phyloP scores from a whole-genome alignment of 2,329 filamentous ascomycete species.

The Fusarium sp. region DNA sequence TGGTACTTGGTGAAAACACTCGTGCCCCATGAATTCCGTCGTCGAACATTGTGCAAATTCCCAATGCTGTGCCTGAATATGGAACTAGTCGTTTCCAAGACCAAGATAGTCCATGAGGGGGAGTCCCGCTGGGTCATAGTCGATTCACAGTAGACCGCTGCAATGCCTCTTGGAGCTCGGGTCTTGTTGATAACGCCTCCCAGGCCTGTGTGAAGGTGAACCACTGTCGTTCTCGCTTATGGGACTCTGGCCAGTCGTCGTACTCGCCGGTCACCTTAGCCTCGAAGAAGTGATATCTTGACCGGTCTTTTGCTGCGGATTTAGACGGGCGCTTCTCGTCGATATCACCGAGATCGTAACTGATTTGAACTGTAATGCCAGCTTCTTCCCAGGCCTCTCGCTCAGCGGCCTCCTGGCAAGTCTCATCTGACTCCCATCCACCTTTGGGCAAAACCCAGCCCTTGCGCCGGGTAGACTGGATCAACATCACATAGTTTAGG shows the following conservation, averaged over 20 bases:
- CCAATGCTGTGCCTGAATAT: neutral
- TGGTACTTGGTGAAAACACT: neutral
- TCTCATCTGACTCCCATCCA: constrained; percentile 96
- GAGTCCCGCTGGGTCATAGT: constrained; percentile 35
- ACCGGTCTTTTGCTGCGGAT: constrained; percentile 68
- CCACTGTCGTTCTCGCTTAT: constrained; percentile 93
- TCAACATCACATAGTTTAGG: constrained; percentile 89
- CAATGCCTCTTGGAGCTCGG: constrained; percentile 90
- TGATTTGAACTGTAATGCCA: constrained; percentile 87
- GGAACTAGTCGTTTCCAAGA: constrained; percentile 5
- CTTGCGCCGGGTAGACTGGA: constrained; percentile 90
- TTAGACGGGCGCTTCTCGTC: constrained; percentile 86
- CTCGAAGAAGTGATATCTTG: constrained; percentile 85
- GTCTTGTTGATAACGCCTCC: constrained; percentile 79
- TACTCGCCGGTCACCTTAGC: constrained; percentile 89
- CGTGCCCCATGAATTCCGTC: neutral
- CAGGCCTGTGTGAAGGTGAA: constrained; percentile 87
- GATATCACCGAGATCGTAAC: constrained; percentile 88
- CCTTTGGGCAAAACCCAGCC: constrained; percentile 98
- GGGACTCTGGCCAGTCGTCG: constrained; percentile 89
- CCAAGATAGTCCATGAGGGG: constrained; percentile 6
- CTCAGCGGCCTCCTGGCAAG: constrained; percentile 84
- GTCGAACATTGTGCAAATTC: neutral
- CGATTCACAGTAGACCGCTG: constrained; percentile 80
- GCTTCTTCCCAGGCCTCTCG: constrained; percentile 99